Base-by-base conservation (phyloP, 805 yeast genomes). In the Nakazawaea sp. region DNA sequence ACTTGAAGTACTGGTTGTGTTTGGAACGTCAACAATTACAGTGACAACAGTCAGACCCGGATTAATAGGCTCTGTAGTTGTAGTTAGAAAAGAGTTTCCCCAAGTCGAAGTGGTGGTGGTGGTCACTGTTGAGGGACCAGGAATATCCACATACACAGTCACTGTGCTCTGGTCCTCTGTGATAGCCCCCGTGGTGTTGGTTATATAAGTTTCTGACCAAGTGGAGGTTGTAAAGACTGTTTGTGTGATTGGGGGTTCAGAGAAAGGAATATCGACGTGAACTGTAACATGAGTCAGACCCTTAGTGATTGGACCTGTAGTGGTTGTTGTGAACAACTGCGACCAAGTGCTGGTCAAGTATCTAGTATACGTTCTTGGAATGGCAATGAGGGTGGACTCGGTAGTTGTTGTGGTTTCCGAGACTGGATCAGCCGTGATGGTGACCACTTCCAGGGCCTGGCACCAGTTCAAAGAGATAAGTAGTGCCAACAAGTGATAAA, bases 201-300 rank as follows among this genome's bases (percentile, higher is more conserved):
- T 32, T 11, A 29, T 24, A 25, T 23, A 32, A 3, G 18, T 7
- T 5, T 18, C 15, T 5, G 3, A 4, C 35, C 35, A 32, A 10
- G 28, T 15, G 5, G 30, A 17, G 11, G 35, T 32, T 4, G 25
- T 24, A n/a, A 11, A 25, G 13, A 21, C 27, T 5, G 40, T 37
- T 21, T 32, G 27, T 20, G 40, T 32, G 16, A 24, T 19, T 15
- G 30, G 35, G 5, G 33, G n/a, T 12, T 26, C 29, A n/a, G 17
- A 16, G 12, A 11, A 21, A 7, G 36, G 36, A 19, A 26, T 15
- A 12, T 33, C 30, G 4, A 33, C 36, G 15, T 19, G 18, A 17
- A 33, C 36, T 9, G 36, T 33, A n/a, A 33, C 30, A 26, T 33
- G 30, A 18, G 36, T 33, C 27, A 12, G 31, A 10, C 36, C 36